Evolutionary conservation across 306 rosid species (phyloP).

Genomic region (Ormosia semicastrata): DNA sequence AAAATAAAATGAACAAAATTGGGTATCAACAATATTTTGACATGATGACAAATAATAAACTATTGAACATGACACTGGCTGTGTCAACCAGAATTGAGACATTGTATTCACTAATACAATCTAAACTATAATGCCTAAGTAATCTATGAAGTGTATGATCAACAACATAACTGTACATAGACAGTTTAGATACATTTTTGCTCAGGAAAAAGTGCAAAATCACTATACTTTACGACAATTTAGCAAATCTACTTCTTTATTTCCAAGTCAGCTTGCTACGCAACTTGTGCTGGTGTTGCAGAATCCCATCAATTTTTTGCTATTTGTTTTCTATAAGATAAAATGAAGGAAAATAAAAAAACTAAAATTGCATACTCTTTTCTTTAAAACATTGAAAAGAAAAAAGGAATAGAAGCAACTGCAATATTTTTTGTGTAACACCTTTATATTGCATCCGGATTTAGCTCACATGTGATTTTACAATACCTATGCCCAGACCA

Average conservation of each 20-base stretch:
- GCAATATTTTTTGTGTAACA: neutral
- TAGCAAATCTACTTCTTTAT: slow-evolving; percentile 84
- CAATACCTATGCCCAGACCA: too few species aligned
- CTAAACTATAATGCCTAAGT: neutral
- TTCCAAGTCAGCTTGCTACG: slow-evolving; percentile 60
- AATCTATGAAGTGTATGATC: too few species aligned
- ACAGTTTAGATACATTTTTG: too few species aligned
- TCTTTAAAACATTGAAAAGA: neutral
- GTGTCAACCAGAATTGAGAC: neutral
- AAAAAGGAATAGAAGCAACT: neutral
- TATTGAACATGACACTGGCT: neutral
- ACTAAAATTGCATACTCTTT: neutral
- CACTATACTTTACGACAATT: too few species aligned
- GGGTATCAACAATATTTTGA: too few species aligned
- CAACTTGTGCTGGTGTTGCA: neutral
- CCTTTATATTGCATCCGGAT: neutral
- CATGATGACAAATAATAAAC: neutral
- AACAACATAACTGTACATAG: too few species aligned
- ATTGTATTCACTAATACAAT: neutral
- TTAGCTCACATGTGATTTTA: too few species aligned
- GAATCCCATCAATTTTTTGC: neutral
- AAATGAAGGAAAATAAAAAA: neutral
- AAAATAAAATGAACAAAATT: too few species aligned
- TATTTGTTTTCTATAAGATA: neutral
- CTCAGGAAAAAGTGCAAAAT: too few species aligned